Evolutionary conservation across 345 rosid species (phyloP).

Genomic region (Leavenworthia alabamica): DNA sequence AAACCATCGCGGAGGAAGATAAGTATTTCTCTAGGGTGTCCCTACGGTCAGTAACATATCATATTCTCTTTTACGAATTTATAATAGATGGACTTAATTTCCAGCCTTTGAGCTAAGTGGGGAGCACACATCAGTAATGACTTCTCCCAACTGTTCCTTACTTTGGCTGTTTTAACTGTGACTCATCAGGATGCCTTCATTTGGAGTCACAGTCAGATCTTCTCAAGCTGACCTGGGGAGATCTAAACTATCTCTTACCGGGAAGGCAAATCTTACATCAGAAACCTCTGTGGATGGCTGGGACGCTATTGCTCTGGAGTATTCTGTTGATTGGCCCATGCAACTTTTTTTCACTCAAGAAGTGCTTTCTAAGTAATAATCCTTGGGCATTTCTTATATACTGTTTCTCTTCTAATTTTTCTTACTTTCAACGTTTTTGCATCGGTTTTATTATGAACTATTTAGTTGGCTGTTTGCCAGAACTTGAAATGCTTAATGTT

Average conservation of each 20-base stretch:
- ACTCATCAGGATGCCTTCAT: conserved; percentile 67
- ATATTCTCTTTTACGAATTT: neutral
- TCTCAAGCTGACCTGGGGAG: conserved; percentile 53
- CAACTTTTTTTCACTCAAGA: conserved; percentile 91
- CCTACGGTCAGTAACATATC: conserved; percentile 51
- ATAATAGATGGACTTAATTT: neutral
- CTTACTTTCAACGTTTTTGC: neutral
- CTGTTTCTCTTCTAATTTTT: neutral
- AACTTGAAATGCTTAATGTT: neutral
- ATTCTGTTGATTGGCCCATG: conserved; percentile 93
- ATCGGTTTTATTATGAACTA: neutral
- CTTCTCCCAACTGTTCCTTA: conserved; percentile 5
- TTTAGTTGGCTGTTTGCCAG: conserved; percentile 14
- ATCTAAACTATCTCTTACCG: conserved; percentile 42
- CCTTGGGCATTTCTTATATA: neutral
- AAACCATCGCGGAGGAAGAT: conserved; percentile 89
- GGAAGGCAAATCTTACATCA: conserved; percentile 42
- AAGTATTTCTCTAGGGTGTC: conserved; percentile 78
- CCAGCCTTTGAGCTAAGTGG: neutral
- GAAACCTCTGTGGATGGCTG: conserved; percentile 73
- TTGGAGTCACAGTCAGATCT: conserved; percentile 69
- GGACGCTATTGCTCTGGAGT: conserved; percentile 91
- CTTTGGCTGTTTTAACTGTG: conserved; percentile 8
- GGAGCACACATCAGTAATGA: conserved; percentile 9
- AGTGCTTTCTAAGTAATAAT: conserved; percentile 81